phyloP scores from a whole-genome alignment of 129 eudicot species.

The Flaveria trinervia region DNA sequence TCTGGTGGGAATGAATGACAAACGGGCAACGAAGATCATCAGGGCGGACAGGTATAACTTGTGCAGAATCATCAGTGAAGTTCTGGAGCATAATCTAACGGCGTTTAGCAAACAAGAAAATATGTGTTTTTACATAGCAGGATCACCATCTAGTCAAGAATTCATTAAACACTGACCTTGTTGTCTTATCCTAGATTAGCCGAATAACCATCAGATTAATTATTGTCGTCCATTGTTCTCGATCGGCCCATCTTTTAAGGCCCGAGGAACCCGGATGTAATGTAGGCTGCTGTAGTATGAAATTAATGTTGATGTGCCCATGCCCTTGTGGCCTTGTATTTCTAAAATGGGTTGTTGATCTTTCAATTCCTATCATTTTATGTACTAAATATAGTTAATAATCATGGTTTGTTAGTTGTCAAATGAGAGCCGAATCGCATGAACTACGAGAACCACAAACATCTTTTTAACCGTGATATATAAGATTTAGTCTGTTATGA shows the following conservation, averaged over 20 bases:
- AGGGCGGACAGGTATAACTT: conserved; percentile 20
- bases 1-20: conserved; percentile 52
- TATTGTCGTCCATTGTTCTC: conserved; percentile 22
- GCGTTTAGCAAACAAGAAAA: conserved; percentile 32
- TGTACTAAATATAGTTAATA: conserved; percentile 17
- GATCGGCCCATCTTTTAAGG: conserved; percentile 34
- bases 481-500: not conserved
- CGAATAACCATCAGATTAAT: conserved; percentile 22
- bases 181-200: conserved; percentile 24
- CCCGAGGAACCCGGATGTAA: conserved; percentile 23
- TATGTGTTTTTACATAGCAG: conserved; percentile 12
- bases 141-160: conserved; percentile 15
- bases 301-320: not conserved
- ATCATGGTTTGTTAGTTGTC: conserved; percentile 22
- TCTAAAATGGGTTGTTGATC: conserved; percentile 19
- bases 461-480: not conserved
- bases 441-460: too few relatives aligned
- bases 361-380: conserved; percentile 22
- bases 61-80: conserved; percentile 27
- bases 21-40: conserved; percentile 35
- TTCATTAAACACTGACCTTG: conserved; percentile 21
- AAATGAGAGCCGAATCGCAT: too few relatives aligned
- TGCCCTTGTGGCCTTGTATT: conserved; percentile 29
- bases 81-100: conserved; percentile 48
- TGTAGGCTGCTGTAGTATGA: conserved; percentile 31